Evolutionary conservation across 129 eudicot genomes (phyloP).

Genomic region (Sambucus nigra): DNA sequence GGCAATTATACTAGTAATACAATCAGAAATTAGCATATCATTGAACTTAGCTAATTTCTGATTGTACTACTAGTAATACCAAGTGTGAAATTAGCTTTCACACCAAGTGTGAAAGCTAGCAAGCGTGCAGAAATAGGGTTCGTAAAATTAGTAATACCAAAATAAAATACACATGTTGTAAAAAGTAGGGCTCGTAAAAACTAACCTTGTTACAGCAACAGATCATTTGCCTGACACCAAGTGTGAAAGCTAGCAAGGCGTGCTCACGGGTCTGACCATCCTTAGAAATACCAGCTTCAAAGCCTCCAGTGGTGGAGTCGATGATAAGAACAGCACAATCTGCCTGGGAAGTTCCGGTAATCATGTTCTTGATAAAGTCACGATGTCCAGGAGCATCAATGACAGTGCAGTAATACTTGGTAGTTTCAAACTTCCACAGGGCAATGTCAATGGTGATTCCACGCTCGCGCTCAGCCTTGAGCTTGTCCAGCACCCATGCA

Average conservation of each 20-base stretch:
- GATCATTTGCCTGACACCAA: constrained; percentile 57
- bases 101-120: no score
- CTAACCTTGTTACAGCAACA: constrained; percentile 44
- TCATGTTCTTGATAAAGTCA: constrained; percentile 56
- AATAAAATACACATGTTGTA: no score
- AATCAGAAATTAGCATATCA: no score
- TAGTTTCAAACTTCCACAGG: constrained; percentile 54
- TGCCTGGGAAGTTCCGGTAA: constrained; percentile 57
- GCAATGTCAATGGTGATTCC: constrained; percentile 60
- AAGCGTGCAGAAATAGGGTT: no score
- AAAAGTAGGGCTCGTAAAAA: neutral
- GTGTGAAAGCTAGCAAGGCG: constrained; percentile 52
- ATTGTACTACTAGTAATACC: no score
- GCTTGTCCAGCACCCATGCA: constrained; percentile 58
- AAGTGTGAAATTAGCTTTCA: no score
- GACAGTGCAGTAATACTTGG: constrained; percentile 57
- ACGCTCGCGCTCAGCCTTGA: constrained; percentile 66
- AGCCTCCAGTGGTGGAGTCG: constrained; percentile 59
- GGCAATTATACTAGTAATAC: no score
- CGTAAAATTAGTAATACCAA: no score
- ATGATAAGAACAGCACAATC: constrained; percentile 51
- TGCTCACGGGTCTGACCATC: constrained; percentile 61
- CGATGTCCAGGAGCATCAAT: constrained; percentile 58
- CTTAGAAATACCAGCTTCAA: constrained; percentile 50
- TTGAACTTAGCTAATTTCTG: no score